Base-by-base conservation (phyloP, 1,139 yeast genomes). In the Meyerozyma carpophila region DNA sequence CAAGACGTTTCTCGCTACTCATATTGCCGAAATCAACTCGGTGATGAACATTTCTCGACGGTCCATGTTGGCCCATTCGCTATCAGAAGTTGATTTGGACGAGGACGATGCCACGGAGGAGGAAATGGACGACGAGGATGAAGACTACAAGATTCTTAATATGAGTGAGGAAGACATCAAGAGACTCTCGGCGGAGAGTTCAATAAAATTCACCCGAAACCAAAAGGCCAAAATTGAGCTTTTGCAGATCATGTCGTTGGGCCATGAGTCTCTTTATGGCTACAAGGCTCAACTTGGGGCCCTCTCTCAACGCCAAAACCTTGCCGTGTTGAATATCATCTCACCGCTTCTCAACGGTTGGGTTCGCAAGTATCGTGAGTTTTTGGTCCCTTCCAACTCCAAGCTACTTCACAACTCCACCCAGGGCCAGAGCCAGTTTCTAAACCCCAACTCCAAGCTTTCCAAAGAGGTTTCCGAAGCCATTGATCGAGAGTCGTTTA, bases 211-310 rank as follows among this genome's bases (percentile, higher is more conserved):
- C 52, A 76, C 89, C 0, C 61, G 63, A n/a, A 66, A 72, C 20
- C 95, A 89, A 56, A 76, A 77, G 56, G 96, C 96, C 2, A 85
- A 84, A 51, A 72, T 90, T 36, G 96, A 87, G 55, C 65, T 90
- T 39, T 64, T 89, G 37, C 88, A 86, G 58, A 85, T 90, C 48
- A 80, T 86, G 70, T 79, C 93, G 0, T 68, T 90, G 43, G 94
- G 95, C 28, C 90, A 88, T 60, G 95, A 89, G 55, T 81, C 93
- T 1, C 68, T 91, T 20, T 90, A 90, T 60, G 84, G 83, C 25
- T 76, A 75, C 47, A 77, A 78, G 51, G 81, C 84, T 1, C 81
- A 76, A 50, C 61, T 77, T 40, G 81, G 82, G 5, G 65, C 69
- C 16, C 56, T 77, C 28, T 72, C 77, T 27, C 84, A 83, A 62